Evolutionary conservation across 306 rosid species (phyloP), one percentile per base, ranked within the genome.

Genomic region (Castanospermum australe): DNA sequence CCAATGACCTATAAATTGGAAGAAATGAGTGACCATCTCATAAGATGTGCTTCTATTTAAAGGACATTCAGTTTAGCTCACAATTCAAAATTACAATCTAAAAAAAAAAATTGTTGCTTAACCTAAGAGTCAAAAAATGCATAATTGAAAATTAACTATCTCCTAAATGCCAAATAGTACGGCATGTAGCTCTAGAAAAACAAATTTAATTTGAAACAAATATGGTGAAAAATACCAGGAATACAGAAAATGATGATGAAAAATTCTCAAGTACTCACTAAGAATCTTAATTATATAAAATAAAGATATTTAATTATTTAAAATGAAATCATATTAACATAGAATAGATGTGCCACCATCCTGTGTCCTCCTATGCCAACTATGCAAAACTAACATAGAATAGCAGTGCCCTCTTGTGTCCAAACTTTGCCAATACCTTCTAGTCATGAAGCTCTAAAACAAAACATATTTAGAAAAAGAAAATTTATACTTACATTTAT

Each of bases 201-300:
- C n/a, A 75, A 41, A 62, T 15, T 75, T 20, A 60, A 51, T 70
- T 60, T 8, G 28, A 73, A 54, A 44, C n/a, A 28, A 59, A 66
- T 54, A 79, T 15, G 32, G 47, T 13, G 68, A 65, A 79, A 41
- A 18, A 74, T 90, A 95, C 99, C 92, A 97, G 97, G 62, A 91
- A 95, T 6, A 90, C 97, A 56, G 97, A 92, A 76, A 92, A 92
- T 15, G 94, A 24, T 2, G 99, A 72, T 51, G 97, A 86, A 52
- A 97, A 76, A 71, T 88, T 92, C 76, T 97, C 98, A 4, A 92
- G 89, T 5, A 92, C 87, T 56, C 98, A 83, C 75, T 80, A 89
- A 65, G 88, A 87, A 75, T 83, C 74, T 86, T 90, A 20, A 85
- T 68, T 24, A 90, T n/a, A n/a, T n/a, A n/a, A n/a, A n/a, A n/a